Evolutionary conservation across 2,329 filamentous ascomycete species (phyloP), one percentile per base, ranked within the genome.

Genomic region (Torrubiella hemipterigena): DNA sequence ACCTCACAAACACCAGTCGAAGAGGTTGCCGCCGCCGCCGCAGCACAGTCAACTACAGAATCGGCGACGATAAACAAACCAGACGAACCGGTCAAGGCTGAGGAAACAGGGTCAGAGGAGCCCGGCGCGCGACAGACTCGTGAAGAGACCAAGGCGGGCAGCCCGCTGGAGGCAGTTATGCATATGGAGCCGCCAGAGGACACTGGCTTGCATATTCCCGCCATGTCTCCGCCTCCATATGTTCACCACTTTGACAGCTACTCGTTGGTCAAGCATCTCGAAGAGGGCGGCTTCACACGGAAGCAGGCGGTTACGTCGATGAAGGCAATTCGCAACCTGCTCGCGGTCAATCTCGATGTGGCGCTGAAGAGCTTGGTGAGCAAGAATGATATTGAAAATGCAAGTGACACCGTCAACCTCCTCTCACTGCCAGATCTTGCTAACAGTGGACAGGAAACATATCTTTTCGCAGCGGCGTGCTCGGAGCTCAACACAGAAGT

Each of bases 221-320:
- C 86, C 50, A 70, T 81, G 49, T 67, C 74, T 29, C 71, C 83
- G 1, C 73, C 82, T 7, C 81, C 78, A 2, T 93, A 94, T 50
- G 77, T 94, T 20, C 91, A 98, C 59, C 86, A 96, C 58, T 98
- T 98, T 56, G 89, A 98, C 58, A 94, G 80, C 16, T 98, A 91
- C 56, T 78, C 76, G 11, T 70, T 96, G 5, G 91, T 96, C 12
- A 80, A 81, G 48, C 75, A 84, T 45, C 73, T 98, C 12, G 69
- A 78, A 31, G 69, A 77, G 13, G 76, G 77, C 10, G 81, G 80
- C 0, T 95, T 86, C 56, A 74, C 71, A 2, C 64, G 72, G 27
- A 67, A 67, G 1, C 89, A 95, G 55, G 77, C 85, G 17, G 75
- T 86, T 30, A 84, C 78, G 6, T 66, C 85, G 31, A 98, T 98